Evolutionary conservation across 257 asterid species (phyloP).

Genomic region (Lycium ferocissimum): DNA sequence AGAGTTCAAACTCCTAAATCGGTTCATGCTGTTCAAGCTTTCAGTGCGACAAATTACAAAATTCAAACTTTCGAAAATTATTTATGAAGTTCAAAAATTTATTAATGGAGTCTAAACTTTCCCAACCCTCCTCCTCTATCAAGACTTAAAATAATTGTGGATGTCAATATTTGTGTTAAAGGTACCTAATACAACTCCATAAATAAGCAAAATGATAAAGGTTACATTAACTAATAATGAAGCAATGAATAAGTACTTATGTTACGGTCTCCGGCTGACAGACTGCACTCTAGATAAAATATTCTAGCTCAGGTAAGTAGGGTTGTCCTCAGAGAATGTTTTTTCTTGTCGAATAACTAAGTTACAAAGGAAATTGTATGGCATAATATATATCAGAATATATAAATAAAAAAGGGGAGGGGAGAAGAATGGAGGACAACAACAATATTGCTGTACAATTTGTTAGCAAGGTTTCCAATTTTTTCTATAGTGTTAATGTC

Average conservation of each 20-base stretch:
- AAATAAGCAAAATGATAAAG: neutral
- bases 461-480: neutral
- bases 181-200: neutral
- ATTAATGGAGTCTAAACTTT: too few relatives aligned
- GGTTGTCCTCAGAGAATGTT: neutral
- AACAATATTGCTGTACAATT: constrained; percentile 22
- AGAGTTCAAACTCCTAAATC: too few relatives aligned
- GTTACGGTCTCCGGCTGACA: too few relatives aligned
- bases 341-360: neutral
- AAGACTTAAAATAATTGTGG: neutral
- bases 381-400: neutral
- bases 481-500: neutral
- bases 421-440: neutral
- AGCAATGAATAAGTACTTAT: too few relatives aligned
- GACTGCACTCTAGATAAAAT: too few relatives aligned
- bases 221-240: neutral
- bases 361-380: neutral
- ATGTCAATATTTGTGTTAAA: neutral
- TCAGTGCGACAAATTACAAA: too few relatives aligned
- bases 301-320: too few relatives aligned
- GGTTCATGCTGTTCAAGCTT: too few relatives aligned
- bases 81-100: too few relatives aligned
- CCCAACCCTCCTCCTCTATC: neutral
- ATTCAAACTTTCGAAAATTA: too few relatives aligned
- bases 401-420: neutral